These are phyloP conservation scores for Byssothecium circinans DNA, from an alignment of 2,329 filamentous ascomycete species.

Conservation along the genomic window DNA sequence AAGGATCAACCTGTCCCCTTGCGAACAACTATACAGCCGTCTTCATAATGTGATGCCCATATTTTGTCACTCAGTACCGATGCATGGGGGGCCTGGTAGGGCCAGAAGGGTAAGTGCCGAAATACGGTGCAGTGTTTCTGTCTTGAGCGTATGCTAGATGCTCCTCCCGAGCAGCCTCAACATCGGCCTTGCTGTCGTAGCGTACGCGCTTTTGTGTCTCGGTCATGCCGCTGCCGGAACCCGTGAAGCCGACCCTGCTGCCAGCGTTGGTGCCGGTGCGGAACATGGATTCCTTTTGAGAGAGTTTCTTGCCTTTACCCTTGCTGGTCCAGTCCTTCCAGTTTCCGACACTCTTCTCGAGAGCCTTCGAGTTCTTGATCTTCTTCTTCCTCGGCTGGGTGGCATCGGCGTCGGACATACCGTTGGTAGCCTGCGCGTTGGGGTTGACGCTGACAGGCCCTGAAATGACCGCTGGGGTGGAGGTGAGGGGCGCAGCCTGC, in stretches of 20 bases:
- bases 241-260: conserved; percentile 93
- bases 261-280: conserved; percentile 84
- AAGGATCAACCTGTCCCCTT: neutral
- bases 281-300: conserved; percentile 97
- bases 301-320: conserved; percentile 59
- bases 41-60: too few relatives aligned
- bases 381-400: conserved; percentile 69
- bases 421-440: conserved; percentile 65
- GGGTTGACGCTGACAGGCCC: conserved; percentile 68
- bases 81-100: neutral
- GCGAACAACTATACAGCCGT: neutral
- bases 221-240: conserved; percentile 92
- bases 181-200: conserved; percentile 67
- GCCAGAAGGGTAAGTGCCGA: neutral
- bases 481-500: conserved; percentile 41
- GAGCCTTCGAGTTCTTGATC: conserved; percentile 86
- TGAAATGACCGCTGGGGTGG: conserved; percentile 59
- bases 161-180: conserved; percentile 26
- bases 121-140: too few relatives aligned
- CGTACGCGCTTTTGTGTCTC: conserved; percentile 82
- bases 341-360: conserved; percentile 87
- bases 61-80: neutral
- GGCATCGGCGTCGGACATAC: conserved; percentile 62
- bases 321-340: conserved; percentile 93
- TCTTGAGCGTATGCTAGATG: conserved; percentile 10